phyloP scores from a whole-genome alignment of 164 flowering plant species.

The Stephania yunnanensis region DNA sequence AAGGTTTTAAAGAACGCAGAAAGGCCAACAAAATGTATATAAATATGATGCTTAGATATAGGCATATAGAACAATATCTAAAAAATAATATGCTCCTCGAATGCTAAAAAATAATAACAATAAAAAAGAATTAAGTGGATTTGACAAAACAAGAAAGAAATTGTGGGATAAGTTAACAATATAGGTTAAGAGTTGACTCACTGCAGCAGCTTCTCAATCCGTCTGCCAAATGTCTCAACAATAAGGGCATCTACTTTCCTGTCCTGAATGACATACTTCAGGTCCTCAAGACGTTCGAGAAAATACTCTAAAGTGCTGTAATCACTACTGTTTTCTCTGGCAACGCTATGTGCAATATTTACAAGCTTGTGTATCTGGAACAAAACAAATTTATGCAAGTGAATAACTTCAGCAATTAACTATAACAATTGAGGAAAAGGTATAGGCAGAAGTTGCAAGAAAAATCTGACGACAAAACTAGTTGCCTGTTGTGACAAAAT shows the following conservation, averaged over 20 bases:
- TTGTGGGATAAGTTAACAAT: too few species aligned
- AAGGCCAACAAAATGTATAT: neutral
- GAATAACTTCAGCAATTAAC: neutral
- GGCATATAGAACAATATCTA: neutral
- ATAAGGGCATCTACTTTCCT: conserved; percentile 91
- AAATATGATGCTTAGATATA: neutral
- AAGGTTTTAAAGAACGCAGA: neutral
- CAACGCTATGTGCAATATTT: conserved; percentile 68
- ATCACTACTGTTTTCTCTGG: conserved; percentile 50
- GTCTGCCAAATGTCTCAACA: conserved; percentile 93
- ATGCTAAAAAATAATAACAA: neutral
- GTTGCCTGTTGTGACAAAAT: neutral
- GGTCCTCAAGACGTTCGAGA: conserved; percentile 64
- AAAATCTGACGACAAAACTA: too few species aligned
- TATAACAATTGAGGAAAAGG: conserved; percentile 1
- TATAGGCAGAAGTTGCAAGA: neutral
- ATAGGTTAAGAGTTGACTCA: conserved; percentile 35
- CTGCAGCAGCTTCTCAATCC: conserved; percentile 89
- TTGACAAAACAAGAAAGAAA: too few species aligned
- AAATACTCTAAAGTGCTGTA: conserved; percentile 64
- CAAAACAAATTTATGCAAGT: neutral
- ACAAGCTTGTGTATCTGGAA: conserved; percentile 74
- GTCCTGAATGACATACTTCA: conserved; percentile 75
- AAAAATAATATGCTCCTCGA: neutral
- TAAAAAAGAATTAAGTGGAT: too few species aligned